Base-by-base conservation (phyloP, 805 yeast species). In the Scheffersomyces stipitis region DNA sequence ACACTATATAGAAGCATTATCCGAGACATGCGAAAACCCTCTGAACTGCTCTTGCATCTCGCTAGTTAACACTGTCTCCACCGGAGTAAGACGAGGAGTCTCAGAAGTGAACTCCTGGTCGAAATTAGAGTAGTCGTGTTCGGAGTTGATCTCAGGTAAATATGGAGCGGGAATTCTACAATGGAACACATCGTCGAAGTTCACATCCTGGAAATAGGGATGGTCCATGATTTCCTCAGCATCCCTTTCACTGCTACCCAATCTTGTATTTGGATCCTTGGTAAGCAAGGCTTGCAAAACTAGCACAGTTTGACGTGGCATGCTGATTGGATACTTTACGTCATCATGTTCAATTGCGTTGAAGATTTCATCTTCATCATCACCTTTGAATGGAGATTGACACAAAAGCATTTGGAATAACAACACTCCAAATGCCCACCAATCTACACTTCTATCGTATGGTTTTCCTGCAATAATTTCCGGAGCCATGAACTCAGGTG, bases 381-480 rank as follows among this genome's bases (percentile, higher is more conserved):
- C 96, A 48, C 99, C 99, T 48, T 91, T 83, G 67, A 93, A 93
- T 26, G 99, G 99, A 5, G 96, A 86, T 63, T 91, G 96, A 35
- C 96, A 93, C 40, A 93, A 73, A 39, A 93, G 71, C 99, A 93
- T 93, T 64, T 93, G 99, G 63, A 91, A 93, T 47, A 93, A 71
- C 46, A 93, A 73, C 18, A 93, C 98, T 40, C 99, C 99, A 71
- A 90, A 88, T 1, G 99, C 98, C 99, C 99, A 93, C 99, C 99
- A 93, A 65, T 93, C 99, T 37, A 93, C 99, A 27, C 93, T 85
- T 55, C 95, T 80, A 36, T 89, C 93, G 55, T 93, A 93, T 41
- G 82, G 85, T 61, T 90, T 95, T 37, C 93, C 98, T 46, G 87
- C 82, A 55, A 93, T 72, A 48, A 93, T 91, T 63, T 93, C 99